A percentile compares a stretch with the other conserved stretches of the same genome.
Evolutionary conservation across 2,329 filamentous ascomycete genomes (phyloP).

Genomic region (Zymoseptoria tritici): DNA sequence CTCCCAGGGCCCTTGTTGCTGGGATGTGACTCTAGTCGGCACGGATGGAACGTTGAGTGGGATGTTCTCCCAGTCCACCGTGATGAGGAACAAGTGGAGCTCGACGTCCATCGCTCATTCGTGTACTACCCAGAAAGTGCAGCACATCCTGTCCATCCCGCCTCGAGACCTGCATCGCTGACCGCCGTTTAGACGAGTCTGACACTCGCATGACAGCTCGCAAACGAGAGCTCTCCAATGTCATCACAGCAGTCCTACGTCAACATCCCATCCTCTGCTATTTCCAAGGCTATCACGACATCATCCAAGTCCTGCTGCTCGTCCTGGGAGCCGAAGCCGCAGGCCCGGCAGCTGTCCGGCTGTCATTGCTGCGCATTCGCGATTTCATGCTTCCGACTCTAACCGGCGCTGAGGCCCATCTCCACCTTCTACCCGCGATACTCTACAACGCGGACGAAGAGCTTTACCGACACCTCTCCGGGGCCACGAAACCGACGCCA

Average conservation of each 20-base stretch:
- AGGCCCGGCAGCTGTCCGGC: slow-evolving; percentile 60
- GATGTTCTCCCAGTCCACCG: slow-evolving; percentile 61
- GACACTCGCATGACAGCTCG: slow-evolving; percentile 60
- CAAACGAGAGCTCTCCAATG: slow-evolving; percentile 67
- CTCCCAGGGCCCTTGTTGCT: slow-evolving; percentile 55
- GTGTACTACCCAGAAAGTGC: slow-evolving; percentile 85
- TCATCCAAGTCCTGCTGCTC: slow-evolving; percentile 88
- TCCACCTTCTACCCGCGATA: slow-evolving; percentile 80
- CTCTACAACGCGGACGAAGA: slow-evolving; percentile 63
- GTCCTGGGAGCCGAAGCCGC: slow-evolving; percentile 63
- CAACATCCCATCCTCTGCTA: slow-evolving; percentile 79
- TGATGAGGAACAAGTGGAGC: slow-evolving; percentile 83
- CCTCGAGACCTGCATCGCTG: background rate
- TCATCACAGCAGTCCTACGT: slow-evolving; percentile 77
- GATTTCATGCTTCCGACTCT: slow-evolving; percentile 96
- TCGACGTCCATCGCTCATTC: slow-evolving; percentile 95
- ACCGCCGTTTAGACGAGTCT: slow-evolving; percentile 50
- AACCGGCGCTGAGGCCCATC: slow-evolving; percentile 70
- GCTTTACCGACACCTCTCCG: slow-evolving; percentile 57
- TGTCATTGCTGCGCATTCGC: slow-evolving; percentile 82
- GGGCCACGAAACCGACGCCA: slow-evolving; percentile 48
- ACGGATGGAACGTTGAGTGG: slow-evolving; percentile 40
- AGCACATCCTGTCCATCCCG: slow-evolving; percentile 20
- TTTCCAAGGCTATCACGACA: slow-evolving; percentile 98
- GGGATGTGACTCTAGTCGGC: slow-evolving; percentile 29